phyloP scores from a whole-genome alignment of 345 rosid species.

The Tarenaya hassleriana region DNA sequence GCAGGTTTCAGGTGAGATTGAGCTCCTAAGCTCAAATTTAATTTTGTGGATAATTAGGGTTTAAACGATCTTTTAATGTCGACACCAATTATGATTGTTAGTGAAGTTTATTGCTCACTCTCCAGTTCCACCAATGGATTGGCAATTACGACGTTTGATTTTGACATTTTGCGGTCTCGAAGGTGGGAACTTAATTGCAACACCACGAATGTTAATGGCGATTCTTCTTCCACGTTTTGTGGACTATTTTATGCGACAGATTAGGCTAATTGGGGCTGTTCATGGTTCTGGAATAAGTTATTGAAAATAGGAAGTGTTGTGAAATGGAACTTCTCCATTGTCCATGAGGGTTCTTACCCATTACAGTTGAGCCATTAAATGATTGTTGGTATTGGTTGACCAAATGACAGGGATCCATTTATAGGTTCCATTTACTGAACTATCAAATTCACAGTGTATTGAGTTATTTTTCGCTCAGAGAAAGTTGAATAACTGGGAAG shows the following conservation, averaged over 20 bases:
- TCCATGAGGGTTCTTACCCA: background rate
- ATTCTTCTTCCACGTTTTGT: background rate
- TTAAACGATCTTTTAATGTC: background rate
- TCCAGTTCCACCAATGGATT: background rate
- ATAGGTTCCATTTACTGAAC: too few relatives aligned
- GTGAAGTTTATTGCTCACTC: background rate
- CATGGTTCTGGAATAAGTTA: background rate
- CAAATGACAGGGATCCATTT: background rate
- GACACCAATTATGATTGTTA: background rate
- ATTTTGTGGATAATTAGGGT: background rate
- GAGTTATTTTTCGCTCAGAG: conserved; percentile 3
- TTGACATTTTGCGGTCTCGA: too few relatives aligned
- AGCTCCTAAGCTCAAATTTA: background rate
- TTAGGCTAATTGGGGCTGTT: background rate
- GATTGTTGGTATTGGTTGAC: conserved; percentile 6
- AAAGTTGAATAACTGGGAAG: conserved; percentile 1
- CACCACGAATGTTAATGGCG: background rate
- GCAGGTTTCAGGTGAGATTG: conserved; percentile 68
- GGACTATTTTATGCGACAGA: background rate
- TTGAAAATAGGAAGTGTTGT: background rate
- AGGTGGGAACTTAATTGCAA: background rate
- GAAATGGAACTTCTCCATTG: background rate
- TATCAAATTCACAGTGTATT: too few relatives aligned
- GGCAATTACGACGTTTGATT: too few relatives aligned
- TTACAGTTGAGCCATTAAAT: too few relatives aligned